Evolutionary conservation across 768 basidiomycete genomes (phyloP).

Genomic region (Porphyrellus cyaneotinctus): DNA sequence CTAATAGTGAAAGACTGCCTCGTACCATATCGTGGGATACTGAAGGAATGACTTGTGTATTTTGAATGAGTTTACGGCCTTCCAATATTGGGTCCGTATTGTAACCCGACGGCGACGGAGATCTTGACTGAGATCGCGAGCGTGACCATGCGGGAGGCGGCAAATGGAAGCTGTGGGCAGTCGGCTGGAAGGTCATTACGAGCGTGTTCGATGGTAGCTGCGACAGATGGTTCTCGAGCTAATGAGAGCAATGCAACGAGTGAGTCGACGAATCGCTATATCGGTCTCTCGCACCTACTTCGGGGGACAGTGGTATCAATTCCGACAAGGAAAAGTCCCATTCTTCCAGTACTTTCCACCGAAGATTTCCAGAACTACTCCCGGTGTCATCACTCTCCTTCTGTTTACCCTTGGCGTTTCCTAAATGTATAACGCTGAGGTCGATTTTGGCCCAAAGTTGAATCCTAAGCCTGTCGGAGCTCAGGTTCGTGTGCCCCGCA

Average conservation of each 20-base stretch:
- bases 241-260: neutral
- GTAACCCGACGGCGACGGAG: constrained; percentile 64
- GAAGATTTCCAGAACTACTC: constrained; percentile 20
- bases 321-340: constrained; percentile 63
- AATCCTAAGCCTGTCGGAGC: constrained; percentile 48
- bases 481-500: constrained; percentile 50
- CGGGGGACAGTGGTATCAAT: constrained; percentile 53
- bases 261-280: constrained; percentile 11
- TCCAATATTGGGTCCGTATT: constrained; percentile 69
- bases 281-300: constrained; percentile 44
- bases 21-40: constrained; percentile 20
- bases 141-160: constrained; percentile 34
- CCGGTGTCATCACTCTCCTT: constrained; percentile 29
- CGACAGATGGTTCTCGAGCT: constrained; percentile 37
- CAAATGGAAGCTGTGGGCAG: constrained; percentile 56
- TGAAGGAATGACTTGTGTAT: constrained; percentile 13
- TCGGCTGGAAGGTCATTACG: constrained; percentile 60
- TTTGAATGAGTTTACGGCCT: constrained; percentile 39
- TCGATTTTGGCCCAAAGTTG: constrained; percentile 55
- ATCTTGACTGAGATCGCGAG: constrained; percentile 32
- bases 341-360: constrained; percentile 64
- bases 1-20: constrained; percentile 11
- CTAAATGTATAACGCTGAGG: neutral
- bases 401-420: constrained; percentile 44
- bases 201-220: constrained; percentile 72